Conservation (phyloP, 176 grass and related monocot genomes). For the Coix lacrymajobi region DNA sequence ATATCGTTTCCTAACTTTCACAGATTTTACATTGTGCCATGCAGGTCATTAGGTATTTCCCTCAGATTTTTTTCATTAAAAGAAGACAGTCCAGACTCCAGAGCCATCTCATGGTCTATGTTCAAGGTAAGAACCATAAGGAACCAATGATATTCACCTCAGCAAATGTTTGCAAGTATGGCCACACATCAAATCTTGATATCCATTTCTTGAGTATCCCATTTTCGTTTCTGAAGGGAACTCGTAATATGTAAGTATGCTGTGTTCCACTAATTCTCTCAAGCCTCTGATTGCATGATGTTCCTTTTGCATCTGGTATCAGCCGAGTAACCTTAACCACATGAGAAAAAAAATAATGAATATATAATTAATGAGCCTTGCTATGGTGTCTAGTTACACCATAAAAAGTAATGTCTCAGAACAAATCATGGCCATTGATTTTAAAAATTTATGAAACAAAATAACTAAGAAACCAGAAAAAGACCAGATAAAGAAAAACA, state of each 20-base stretch:
- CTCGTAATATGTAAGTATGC: conserved; percentile 70
- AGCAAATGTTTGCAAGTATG: conserved; percentile 77
- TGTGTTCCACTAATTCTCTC: conserved; percentile 88
- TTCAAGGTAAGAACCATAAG: conserved; percentile 9
- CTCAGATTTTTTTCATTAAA: background rate
- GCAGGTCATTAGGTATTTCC: background rate
- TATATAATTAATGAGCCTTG: background rate
- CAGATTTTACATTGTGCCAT: background rate
- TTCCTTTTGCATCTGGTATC: conserved; percentile 92
- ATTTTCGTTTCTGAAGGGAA: conserved; percentile 78
- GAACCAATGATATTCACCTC: conserved; percentile 47
- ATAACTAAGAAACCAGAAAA: background rate
- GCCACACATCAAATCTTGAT: conserved; percentile 97
- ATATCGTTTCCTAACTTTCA: background rate
- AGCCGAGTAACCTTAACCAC: conserved; percentile 77
- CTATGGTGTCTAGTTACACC: background rate
- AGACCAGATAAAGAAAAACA: background rate
- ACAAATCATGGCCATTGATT: background rate
- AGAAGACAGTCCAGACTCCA: background rate
- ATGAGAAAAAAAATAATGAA: conserved; percentile 16
- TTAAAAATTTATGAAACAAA: background rate
- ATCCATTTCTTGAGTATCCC: conserved; percentile 90
- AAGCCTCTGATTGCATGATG: conserved; percentile 82
- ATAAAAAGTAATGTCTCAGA: background rate
- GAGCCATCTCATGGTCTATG: background rate